Evolutionary conservation across 2,329 filamentous ascomycete species (phyloP).

Genomic region (Cercospora sesami): DNA sequence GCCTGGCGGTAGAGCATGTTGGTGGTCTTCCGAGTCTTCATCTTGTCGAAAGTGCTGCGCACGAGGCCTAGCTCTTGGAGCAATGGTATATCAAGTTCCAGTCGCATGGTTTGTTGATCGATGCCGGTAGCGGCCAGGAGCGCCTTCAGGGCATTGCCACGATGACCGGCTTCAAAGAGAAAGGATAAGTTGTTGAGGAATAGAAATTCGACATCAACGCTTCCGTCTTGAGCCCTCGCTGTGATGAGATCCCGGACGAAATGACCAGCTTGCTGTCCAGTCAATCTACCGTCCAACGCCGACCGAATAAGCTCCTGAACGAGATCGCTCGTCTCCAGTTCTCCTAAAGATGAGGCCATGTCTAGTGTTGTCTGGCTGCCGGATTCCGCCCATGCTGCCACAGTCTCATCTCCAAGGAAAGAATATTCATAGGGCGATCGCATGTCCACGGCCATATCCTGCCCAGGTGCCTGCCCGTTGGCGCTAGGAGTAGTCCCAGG

Average conservation of each 20-base stretch:
- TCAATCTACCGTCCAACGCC: conserved; percentile 67
- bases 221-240: conserved; percentile 50
- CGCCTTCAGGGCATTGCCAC: conserved; percentile 59
- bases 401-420: conserved; percentile 68
- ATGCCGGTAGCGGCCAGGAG: conserved; percentile 74
- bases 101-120: conserved; percentile 69
- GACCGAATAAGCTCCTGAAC: conserved; percentile 84
- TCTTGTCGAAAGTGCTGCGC: conserved; percentile 76
- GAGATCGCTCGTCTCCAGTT: conserved; percentile 67
- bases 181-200: conserved; percentile 84
- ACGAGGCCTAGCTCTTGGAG: conserved; percentile 77
- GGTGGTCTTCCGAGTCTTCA: conserved; percentile 85
- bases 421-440: conserved; percentile 65
- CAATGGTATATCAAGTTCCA: conserved; percentile 76
- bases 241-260: conserved; percentile 73
- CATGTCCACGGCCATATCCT: conserved; percentile 10
- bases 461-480: conserved; percentile 13
- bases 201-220: conserved; percentile 55
- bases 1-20: conserved; percentile 92
- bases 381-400: conserved; percentile 66
- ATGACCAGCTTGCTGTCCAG: conserved; percentile 67
- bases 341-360: conserved; percentile 64
- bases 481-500: conserved; percentile 16
- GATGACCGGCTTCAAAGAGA: conserved; percentile 69
- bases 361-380: conserved; percentile 69